Percentiles rank a stretch among this genome's conserved stretches.
These are phyloP conservation scores for Gnomoniopsis smithogilvyi DNA, from an alignment of 2,329 filamentous ascomycete genomes.

Conservation along the genomic window DNA sequence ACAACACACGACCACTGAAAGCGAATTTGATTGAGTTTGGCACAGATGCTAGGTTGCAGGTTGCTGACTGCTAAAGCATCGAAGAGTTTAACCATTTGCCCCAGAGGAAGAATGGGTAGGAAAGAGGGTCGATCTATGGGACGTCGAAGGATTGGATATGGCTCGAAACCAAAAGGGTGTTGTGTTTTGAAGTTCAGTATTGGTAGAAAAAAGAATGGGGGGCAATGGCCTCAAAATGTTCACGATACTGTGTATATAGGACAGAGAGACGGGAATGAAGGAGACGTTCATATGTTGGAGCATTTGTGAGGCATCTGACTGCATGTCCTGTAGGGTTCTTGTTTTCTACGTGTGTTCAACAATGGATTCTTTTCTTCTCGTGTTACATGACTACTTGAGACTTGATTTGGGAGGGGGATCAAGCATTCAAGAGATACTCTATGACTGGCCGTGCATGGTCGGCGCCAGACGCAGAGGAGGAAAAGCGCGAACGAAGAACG, in stretches of 20 bases:
- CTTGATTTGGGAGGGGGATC: too few species aligned
- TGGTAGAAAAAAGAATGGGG: slow-evolving; percentile 26
- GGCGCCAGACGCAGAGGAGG: too few species aligned
- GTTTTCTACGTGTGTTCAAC: too few species aligned
- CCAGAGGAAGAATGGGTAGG: slow-evolving; percentile 24
- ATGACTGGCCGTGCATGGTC: too few species aligned
- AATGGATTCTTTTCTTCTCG: too few species aligned
- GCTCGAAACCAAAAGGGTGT: slow-evolving; percentile 8
- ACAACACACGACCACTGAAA: slow-evolving; percentile 19
- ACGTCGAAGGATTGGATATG: slow-evolving; percentile 9
- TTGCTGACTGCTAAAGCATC: slow-evolving; percentile 13
- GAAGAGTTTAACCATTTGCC: slow-evolving; percentile 18
- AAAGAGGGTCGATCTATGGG: slow-evolving; percentile 28
- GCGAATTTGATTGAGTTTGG: slow-evolving; percentile 20
- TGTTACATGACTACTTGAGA: too few species aligned
- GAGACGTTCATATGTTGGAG: slow-evolving; percentile 6
- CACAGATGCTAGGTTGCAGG: slow-evolving; percentile 15
- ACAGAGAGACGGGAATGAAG: slow-evolving; percentile 20
- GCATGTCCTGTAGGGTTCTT: too few species aligned
- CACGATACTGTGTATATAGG: slow-evolving; percentile 29
- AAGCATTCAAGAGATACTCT: too few species aligned
- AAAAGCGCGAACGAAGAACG: too few species aligned
- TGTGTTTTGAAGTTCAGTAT: slow-evolving; percentile 28
- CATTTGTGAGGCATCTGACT: background rate
- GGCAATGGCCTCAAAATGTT: slow-evolving; percentile 23